A percentile compares a stretch with the other conserved stretches of the same genome.
Conservation (phyloP, 169 alveolate genomes). For the Haemoproteus tartakovskyi region DNA sequence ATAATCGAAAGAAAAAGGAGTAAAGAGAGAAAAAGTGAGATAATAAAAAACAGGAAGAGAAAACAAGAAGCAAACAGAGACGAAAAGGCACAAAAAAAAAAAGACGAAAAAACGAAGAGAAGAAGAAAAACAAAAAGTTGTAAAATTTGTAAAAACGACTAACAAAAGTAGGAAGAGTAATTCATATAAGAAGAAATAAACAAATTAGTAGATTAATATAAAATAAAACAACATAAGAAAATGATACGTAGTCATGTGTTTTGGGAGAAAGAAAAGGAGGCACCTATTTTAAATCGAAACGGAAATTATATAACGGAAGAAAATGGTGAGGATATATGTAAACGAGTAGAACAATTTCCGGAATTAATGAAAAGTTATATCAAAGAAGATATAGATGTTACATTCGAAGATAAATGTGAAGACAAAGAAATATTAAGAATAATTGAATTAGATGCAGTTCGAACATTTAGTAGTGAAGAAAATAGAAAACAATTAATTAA, state of each 20-base stretch:
- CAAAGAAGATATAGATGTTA: conserved; percentile 59
- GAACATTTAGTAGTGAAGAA: conserved; percentile 73
- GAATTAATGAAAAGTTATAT: conserved; percentile 58
- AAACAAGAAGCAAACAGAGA: background rate
- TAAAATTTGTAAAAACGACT: background rate
- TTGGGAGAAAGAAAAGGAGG: conserved; percentile 66
- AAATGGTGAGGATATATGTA: conserved; percentile 32
- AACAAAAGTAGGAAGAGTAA: background rate
- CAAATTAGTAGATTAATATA: background rate
- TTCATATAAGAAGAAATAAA: background rate
- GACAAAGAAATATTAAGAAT: conserved; percentile 71
- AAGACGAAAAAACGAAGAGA: background rate
- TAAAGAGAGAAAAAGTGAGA: no score
- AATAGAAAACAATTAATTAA: conserved; percentile 54
- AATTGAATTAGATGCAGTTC: conserved; percentile 74
- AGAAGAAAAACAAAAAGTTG: background rate
- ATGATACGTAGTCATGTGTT: conserved; percentile 52
- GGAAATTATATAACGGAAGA: conserved; percentile 45
- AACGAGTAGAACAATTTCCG: conserved; percentile 61
- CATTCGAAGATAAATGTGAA: conserved; percentile 23
- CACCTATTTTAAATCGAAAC: conserved; percentile 58
- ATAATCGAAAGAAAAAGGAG: background rate
- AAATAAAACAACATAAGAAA: background rate
- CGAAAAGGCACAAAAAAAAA: background rate
- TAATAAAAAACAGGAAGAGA: background rate